Conservation (phyloP, 169 alveolate species). For the Toxoplasma gondii region DNA sequence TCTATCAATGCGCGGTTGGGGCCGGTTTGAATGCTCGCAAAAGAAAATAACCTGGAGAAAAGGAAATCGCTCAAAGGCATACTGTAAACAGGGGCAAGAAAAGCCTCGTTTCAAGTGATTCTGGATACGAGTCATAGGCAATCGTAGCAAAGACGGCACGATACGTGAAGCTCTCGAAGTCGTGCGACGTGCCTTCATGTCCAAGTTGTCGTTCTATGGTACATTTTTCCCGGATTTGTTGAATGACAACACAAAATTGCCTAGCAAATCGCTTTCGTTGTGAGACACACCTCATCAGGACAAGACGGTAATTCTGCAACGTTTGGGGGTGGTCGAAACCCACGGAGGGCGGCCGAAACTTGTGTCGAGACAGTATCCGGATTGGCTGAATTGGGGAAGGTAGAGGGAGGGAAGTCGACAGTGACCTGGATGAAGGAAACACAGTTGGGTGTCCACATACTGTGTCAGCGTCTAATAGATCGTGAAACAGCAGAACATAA, state of each 20-base stretch:
- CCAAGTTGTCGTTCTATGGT: too few species aligned
- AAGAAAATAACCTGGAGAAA: not conserved
- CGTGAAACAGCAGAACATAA: too few species aligned
- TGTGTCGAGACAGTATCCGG: not conserved
- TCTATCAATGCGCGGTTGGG: slow-evolving; percentile 34
- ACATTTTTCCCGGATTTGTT: too few species aligned
- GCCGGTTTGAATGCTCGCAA: slow-evolving; percentile 13
- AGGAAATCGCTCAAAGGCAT: not conserved
- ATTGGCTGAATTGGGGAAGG: not conserved
- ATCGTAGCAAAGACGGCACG: too few species aligned
- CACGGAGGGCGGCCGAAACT: not conserved
- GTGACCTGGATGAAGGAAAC: not conserved
- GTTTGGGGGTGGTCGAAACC: not conserved
- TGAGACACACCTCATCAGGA: not conserved
- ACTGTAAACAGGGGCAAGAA: too few species aligned
- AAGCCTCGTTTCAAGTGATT: too few species aligned
- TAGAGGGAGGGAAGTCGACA: not conserved
- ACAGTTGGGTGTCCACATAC: not conserved
- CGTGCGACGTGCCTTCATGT: too few species aligned
- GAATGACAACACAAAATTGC: too few species aligned
- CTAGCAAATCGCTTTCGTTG: not conserved
- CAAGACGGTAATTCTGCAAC: slow-evolving; percentile 5
- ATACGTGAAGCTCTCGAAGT: too few species aligned
- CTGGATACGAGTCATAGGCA: too few species aligned
- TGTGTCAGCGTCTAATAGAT: too few species aligned